A percentile compares a stretch with the other conserved stretches of the same genome.
phyloP scores from a whole-genome alignment of 2,329 filamentous ascomycete species.

The Ophiostoma novo-ulmi region DNA sequence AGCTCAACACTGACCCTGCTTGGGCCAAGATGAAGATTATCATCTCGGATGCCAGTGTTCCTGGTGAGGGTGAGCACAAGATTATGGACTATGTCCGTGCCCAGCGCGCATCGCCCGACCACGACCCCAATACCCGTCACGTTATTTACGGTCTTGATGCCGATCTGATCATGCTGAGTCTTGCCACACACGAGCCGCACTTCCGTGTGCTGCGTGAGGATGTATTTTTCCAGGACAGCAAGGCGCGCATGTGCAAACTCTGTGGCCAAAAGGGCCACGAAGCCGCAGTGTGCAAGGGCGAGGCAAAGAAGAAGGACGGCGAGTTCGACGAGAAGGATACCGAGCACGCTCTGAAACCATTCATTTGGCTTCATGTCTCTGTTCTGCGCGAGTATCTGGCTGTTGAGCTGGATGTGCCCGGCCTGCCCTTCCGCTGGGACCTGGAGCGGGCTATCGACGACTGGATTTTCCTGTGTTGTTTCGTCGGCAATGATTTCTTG shows the following conservation, averaged over 20 bases:
- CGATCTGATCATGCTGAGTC: slow-evolving; percentile 95
- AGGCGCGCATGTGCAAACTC: slow-evolving; percentile 73
- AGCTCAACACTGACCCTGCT: slow-evolving; percentile 90
- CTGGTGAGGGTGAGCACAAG: slow-evolving; percentile 97
- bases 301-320: slow-evolving; percentile 69
- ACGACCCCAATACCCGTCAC: slow-evolving; percentile 94
- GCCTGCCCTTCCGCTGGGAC: slow-evolving; percentile 82
- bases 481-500: slow-evolving; percentile 96
- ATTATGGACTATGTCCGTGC: slow-evolving; percentile 98
- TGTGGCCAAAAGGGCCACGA: slow-evolving; percentile 93
- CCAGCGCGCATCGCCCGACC: slow-evolving; percentile 81
- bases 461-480: slow-evolving; percentile 99
- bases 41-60: slow-evolving; percentile 96
- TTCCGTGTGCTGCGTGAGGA: slow-evolving; percentile 96
- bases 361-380: slow-evolving; percentile 96
- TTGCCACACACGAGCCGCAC: slow-evolving; percentile 94
- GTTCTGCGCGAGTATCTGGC: slow-evolving; percentile 89
- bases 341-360: slow-evolving; percentile 70
- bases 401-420: slow-evolving; percentile 77
- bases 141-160: slow-evolving; percentile 98
- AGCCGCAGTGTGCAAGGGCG: slow-evolving; percentile 75
- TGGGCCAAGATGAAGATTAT: slow-evolving; percentile 97
- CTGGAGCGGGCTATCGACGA: slow-evolving; percentile 92
- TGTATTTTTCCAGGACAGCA: slow-evolving; percentile 87
- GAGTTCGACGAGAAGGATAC: slow-evolving; percentile 79